phyloP scores from a whole-genome alignment of 176 grass and related monocot genomes.

The Lolium perenne region DNA sequence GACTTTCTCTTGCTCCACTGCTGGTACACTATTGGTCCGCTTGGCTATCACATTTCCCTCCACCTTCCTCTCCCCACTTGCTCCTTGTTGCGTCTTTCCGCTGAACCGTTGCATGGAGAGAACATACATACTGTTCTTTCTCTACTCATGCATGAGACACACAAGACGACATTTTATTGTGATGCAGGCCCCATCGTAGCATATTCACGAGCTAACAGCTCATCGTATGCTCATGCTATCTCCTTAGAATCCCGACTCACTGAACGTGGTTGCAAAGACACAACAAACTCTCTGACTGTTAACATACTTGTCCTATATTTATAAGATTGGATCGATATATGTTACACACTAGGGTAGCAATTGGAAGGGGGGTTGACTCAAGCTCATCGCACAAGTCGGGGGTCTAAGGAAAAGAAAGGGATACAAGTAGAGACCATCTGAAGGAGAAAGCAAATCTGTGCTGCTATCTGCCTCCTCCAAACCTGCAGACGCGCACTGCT shows the following conservation, averaged over 20 bases:
- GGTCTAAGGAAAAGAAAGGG: background rate
- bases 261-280: background rate
- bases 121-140: background rate
- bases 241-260: constrained; percentile 7
- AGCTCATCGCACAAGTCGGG: background rate
- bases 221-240: background rate
- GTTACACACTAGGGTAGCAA: background rate
- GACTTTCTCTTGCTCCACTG: background rate
- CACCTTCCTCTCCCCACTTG: background rate
- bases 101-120: background rate
- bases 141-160: background rate
- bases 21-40: background rate
- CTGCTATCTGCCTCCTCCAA: background rate
- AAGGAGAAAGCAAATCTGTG: background rate
- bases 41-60: background rate
- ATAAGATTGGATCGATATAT: background rate
- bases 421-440: background rate
- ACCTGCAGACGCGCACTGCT: background rate
- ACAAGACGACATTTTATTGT: background rate
- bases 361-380: background rate
- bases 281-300: background rate
- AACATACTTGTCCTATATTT: constrained; percentile 10
- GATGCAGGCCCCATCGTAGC: background rate
- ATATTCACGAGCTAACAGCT: background rate
- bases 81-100: background rate